A percentile compares a stretch with the other conserved stretches of the same genome.
phyloP scores from a whole-genome alignment of 352 stramenopile species.

The Pilasporangium apinafurcum region DNA sequence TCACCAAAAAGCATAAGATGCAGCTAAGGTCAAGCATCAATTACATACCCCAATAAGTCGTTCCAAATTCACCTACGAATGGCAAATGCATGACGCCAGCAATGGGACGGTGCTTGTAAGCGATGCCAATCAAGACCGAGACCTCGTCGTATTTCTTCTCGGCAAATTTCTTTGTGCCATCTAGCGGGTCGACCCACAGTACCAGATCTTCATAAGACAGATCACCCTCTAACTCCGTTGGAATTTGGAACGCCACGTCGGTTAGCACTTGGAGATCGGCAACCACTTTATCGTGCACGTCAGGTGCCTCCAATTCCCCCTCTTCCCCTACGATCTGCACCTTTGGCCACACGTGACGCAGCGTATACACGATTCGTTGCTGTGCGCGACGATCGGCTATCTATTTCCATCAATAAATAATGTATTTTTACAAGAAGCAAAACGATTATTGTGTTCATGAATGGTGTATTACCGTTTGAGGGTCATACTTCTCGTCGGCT shows the following conservation, averaged over 20 bases:
- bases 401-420: background rate
- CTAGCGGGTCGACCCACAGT: conserved; percentile 73
- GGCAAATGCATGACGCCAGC: conserved; percentile 69
- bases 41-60: conserved; percentile 60
- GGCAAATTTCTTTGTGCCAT: conserved; percentile 77
- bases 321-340: conserved; percentile 66
- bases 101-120: conserved; percentile 54
- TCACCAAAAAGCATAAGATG: background rate
- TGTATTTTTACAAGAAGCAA: background rate
- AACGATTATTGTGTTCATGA: background rate
- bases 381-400: conserved; percentile 68
- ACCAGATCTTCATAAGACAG: conserved; percentile 47
- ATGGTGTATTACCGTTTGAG: conserved; percentile 37
- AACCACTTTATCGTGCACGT: conserved; percentile 33
- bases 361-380: conserved; percentile 58
- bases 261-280: conserved; percentile 28
- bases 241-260: conserved; percentile 9
- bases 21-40: background rate
- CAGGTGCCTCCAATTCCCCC: conserved; percentile 45
- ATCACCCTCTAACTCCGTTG: conserved; percentile 7
- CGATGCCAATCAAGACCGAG: conserved; percentile 70
- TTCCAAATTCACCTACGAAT: conserved; percentile 42
- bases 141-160: conserved; percentile 68
- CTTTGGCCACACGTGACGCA: conserved; percentile 46
- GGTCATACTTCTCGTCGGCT: conserved; percentile 63